Percentiles rank a stretch among this genome's conserved stretches.
Conservation (phyloP, 139 green algal species). For the Tetradesmus lagerheimii region DNA sequence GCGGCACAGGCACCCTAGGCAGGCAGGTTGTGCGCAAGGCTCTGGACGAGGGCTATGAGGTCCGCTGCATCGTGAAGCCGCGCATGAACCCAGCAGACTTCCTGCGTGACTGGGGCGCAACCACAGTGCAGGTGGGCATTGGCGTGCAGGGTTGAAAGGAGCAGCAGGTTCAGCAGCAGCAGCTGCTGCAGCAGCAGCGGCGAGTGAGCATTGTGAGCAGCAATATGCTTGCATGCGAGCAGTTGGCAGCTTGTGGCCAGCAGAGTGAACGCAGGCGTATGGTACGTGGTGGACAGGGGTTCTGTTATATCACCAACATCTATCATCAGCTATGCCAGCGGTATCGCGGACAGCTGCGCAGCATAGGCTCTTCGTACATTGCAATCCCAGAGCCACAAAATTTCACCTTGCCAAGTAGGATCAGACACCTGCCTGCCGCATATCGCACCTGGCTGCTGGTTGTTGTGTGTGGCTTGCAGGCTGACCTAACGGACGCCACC, state of each 20-base stretch:
- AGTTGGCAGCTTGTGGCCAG: neutral
- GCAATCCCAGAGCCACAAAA: too few species aligned
- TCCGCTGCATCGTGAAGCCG: constrained; percentile 96
- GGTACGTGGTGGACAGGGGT: neutral
- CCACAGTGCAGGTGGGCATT: constrained; percentile 81
- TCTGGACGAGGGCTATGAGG: constrained; percentile 98
- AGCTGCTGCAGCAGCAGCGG: neutral
- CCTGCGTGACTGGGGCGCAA: constrained; percentile 98
- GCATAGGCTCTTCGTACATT: neutral
- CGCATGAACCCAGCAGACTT: constrained; percentile 96
- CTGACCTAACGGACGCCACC: constrained; percentile 92
- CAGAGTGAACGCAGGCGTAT: neutral
- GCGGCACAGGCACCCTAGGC: constrained; percentile 96
- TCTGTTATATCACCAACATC: neutral
- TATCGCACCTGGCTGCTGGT: neutral
- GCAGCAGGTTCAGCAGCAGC: too few species aligned
- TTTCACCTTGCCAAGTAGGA: too few species aligned
- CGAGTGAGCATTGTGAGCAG: neutral
- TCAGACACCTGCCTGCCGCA: neutral
- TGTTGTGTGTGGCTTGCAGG: too few species aligned
- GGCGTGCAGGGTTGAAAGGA: too few species aligned
- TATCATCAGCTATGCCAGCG: neutral
- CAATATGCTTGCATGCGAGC: neutral
- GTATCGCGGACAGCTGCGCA: neutral
- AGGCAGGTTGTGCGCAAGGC: constrained; percentile 95